These are phyloP conservation scores for Orbilia ellipsospora DNA, from an alignment of 2,329 filamentous ascomycete species.

Conservation along the genomic window DNA sequence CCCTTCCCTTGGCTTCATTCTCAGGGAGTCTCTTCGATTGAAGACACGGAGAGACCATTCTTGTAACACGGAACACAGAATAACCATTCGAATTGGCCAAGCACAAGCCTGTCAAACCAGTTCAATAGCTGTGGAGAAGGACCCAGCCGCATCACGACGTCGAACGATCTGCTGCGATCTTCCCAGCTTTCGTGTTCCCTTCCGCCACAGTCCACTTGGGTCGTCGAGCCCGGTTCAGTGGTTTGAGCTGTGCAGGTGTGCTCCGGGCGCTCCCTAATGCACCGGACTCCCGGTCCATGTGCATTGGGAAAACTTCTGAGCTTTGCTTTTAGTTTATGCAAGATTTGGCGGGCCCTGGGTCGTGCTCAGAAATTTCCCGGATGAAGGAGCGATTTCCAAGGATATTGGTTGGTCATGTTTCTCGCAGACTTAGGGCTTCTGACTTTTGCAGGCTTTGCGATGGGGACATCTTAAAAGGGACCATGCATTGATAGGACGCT, in stretches of 20 bases:
- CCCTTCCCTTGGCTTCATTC: no score
- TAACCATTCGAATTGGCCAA: no score
- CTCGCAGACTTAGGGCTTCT: constrained; percentile 18
- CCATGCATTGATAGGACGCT: constrained; percentile 1
- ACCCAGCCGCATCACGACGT: no score
- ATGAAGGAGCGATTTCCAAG: constrained; percentile 40
- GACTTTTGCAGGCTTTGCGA: constrained; percentile 17
- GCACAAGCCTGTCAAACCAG: no score
- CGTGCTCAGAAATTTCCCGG: constrained; percentile 42
- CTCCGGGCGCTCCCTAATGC: constrained; percentile 17
- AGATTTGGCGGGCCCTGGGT: constrained; percentile 50
- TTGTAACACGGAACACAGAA: no score
- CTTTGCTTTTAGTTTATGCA: constrained; percentile 47
- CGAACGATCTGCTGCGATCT: no score
- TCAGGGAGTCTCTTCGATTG: no score
- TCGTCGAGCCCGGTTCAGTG: not conserved
- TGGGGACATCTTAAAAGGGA: constrained; percentile 21
- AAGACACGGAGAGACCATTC: no score
- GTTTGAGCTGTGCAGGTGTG: not conserved
- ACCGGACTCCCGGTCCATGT: constrained; percentile 21
- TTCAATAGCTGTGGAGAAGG: no score
- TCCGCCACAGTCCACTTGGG: not conserved
- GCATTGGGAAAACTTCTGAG: constrained; percentile 16
- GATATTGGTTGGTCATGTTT: constrained; percentile 47
- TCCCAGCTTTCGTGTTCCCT: constrained; percentile 1